Evolutionary conservation across 108 stramenopile genomes (phyloP).

Genomic region (Skeletonema potamos): DNA sequence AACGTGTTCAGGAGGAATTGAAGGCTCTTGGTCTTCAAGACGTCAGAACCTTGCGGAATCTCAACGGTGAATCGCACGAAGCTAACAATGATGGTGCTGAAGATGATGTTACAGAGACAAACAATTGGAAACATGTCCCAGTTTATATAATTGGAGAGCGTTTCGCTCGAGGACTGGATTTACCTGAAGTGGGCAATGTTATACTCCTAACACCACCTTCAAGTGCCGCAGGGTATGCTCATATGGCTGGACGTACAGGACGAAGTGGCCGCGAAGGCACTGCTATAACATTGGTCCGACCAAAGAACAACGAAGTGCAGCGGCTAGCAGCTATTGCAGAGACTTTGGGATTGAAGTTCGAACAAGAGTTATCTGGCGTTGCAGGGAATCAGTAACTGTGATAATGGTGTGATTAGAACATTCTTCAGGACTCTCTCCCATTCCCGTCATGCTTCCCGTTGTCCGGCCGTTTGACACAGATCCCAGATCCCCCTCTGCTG

Average conservation of each 20-base stretch:
- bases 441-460: too few species aligned
- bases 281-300: conserved; percentile 51
- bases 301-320: conserved; percentile 40
- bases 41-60: conserved; percentile 48
- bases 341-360: conserved; percentile 52
- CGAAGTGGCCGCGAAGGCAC: conserved; percentile 48
- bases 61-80: conserved; percentile 10
- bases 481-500: too few species aligned
- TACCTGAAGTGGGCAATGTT: conserved; percentile 61
- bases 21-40: conserved; percentile 39
- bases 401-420: not conserved
- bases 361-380: not conserved
- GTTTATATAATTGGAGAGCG: conserved; percentile 67
- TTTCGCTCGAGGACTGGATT: conserved; percentile 72
- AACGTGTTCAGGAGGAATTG: conserved; percentile 40
- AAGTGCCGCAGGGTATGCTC: conserved; percentile 68
- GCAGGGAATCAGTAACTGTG: not conserved
- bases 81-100: not conserved
- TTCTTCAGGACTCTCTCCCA: too few species aligned
- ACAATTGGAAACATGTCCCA: conserved; percentile 40
- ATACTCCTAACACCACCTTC: conserved; percentile 59
- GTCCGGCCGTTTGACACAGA: too few species aligned
- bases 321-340: conserved; percentile 54
- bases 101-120: not conserved
- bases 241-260: conserved; percentile 78